phyloP scores from a whole-genome alignment of 805 yeast genomes.

The Wickerhamomyces canadensis region DNA sequence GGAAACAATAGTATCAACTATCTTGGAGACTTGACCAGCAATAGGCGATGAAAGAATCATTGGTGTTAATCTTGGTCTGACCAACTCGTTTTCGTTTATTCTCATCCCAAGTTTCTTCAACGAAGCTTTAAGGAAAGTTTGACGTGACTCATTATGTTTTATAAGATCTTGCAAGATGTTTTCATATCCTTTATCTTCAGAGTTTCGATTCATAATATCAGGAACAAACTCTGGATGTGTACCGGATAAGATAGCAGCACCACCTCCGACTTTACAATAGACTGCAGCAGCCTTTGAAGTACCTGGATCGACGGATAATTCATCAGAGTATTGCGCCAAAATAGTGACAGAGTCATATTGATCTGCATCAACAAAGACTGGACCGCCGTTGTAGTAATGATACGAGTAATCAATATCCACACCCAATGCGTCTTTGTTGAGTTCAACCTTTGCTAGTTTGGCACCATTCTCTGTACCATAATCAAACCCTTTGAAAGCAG shows the following conservation, averaged over 20 bases:
- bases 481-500: conserved; percentile 73
- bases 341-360: conserved; percentile 57
- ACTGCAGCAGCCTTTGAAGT: conserved; percentile 63
- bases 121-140: conserved; percentile 50
- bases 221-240: conserved; percentile 87
- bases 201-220: conserved; percentile 34
- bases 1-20: conserved; percentile 28
- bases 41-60: conserved; percentile 44
- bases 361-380: conserved; percentile 73
- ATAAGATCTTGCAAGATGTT: conserved; percentile 36
- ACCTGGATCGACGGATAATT: conserved; percentile 43
- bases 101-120: conserved; percentile 58
- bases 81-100: conserved; percentile 48
- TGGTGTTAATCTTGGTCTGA: conserved; percentile 67
- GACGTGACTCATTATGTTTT: conserved; percentile 41
- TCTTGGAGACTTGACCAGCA: conserved; percentile 22
- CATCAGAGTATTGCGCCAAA: conserved; percentile 60
- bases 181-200: conserved; percentile 25
- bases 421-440: conserved; percentile 30
- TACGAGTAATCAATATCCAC: conserved; percentile 23
- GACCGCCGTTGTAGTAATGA: conserved; percentile 85
- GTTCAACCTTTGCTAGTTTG: conserved; percentile 43
- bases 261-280: conserved; percentile 61
- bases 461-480: conserved; percentile 79
- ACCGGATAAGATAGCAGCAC: conserved; percentile 73